Evolutionary conservation across 176 grass and related monocot genomes (phyloP).

Genomic region (Miscanthus lutarioriparius): DNA sequence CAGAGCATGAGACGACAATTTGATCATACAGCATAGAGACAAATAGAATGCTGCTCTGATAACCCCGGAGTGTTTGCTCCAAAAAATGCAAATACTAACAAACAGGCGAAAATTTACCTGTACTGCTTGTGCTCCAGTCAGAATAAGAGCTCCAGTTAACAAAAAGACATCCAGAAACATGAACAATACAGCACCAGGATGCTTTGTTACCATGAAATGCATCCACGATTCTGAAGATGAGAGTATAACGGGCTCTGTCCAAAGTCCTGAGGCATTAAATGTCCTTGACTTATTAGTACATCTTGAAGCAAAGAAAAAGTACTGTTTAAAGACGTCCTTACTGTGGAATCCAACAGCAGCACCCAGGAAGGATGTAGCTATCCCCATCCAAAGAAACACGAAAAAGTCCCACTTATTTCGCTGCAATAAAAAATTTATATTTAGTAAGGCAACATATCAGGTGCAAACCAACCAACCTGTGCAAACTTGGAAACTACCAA

Average conservation of each 20-base stretch:
- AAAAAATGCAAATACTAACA: constrained; percentile 3
- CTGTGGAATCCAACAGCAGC: constrained; percentile 73
- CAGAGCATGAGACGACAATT: constrained; percentile 11
- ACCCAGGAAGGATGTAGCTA: constrained; percentile 55
- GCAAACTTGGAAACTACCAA: no score
- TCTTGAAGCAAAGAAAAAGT: constrained; percentile 16
- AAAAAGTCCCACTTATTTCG: constrained; percentile 96
- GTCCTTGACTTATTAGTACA: constrained; percentile 19
- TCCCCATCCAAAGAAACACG: constrained; percentile 85
- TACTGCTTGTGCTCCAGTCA: constrained; percentile 62
- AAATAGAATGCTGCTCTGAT: not conserved
- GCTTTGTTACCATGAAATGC: constrained; percentile 70
- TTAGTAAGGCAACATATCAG: no score
- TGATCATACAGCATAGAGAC: constrained; percentile 18
- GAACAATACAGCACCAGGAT: constrained; percentile 80
- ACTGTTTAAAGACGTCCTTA: constrained; percentile 48
- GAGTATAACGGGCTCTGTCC: constrained; percentile 63
- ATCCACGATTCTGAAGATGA: constrained; percentile 73
- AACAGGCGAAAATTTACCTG: constrained; percentile 52
- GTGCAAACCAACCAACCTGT: no score
- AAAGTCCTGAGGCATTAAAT: constrained; percentile 63
- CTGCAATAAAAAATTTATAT: constrained; percentile 47
- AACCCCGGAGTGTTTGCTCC: not conserved
- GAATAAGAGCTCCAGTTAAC: constrained; percentile 64
- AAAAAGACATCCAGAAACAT: constrained; percentile 72